Base-by-base conservation (phyloP, 495 filamentous ascomycete species). In the Lasiosphaeria miniovina region DNA sequence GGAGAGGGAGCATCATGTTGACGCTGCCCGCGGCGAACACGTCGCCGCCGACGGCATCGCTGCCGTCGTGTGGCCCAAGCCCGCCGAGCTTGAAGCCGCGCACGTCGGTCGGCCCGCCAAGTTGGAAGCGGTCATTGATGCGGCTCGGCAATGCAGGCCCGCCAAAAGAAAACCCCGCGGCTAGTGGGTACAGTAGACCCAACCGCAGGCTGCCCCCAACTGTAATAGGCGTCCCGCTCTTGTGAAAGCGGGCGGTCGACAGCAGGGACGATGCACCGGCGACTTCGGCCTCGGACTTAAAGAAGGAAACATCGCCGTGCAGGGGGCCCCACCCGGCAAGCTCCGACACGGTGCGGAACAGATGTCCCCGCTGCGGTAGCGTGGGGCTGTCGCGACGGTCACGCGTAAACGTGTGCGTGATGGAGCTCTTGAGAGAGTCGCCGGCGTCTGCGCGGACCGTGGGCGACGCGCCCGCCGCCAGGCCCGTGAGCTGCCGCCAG, bases 21-120 rank as follows among this genome's bases (percentile, higher is more conserved):
- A 90, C 88, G 60, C 90, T 88, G 12, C 87, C 92, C 9, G 95
- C 93, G 41, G 91, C 87, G 68, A 91, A 98, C 7, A 95, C 76
- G 72, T 98, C 94, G 4, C 94, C 94, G 12, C 94, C 94, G 4
- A 96, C 85, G 4, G 91, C 84, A 73, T 98, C 94, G 11, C 70
- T 61, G 3, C 90, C 89, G 67, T 98, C 94, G 61, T 84, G 89
- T 4, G 93, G 91, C 11, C 94, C 94, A 12, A 98, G 79, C 4
- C 95, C 95, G 24, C 84, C 87, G 41, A 96, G 82, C 35, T 90
- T 88, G 81, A 98, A 98, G 5, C 93, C 94, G 53, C 94, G 88
- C 35, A 98, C 90, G 69, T 96, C 91, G 24, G 91, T 96, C 0
- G 94, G 93, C 0, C 95, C 94, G 49, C 94, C 94, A 43, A 98